Evolutionary conservation across 1,139 yeast species (phyloP).

Genomic region (Candida dubliniensis): DNA sequence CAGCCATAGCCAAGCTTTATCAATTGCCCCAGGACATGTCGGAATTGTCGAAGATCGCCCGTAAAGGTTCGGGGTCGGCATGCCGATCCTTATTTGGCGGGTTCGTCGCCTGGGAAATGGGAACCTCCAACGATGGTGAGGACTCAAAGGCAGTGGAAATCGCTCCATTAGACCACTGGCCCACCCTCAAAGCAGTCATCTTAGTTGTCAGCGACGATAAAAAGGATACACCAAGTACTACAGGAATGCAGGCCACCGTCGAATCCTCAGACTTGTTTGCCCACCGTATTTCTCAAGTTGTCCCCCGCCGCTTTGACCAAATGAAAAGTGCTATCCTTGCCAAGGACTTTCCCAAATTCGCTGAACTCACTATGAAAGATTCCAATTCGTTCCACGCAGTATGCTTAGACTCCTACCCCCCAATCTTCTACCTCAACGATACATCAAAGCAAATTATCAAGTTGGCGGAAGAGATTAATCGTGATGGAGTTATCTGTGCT

Average conservation of each 20-base stretch:
- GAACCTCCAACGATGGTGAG: conserved; percentile 63
- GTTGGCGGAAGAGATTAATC: conserved; percentile 75
- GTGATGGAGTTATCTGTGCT: conserved; percentile 77
- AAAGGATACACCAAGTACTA: conserved; percentile 91
- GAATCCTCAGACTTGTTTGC: conserved; percentile 82
- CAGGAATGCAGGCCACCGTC: conserved; percentile 96
- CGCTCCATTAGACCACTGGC: conserved; percentile 87
- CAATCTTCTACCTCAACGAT: conserved; percentile 92
- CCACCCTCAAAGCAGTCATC: conserved; percentile 86
- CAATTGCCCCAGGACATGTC: conserved; percentile 78
- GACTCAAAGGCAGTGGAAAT: conserved; percentile 94
- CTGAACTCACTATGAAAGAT: conserved; percentile 90
- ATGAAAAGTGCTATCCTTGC: conserved; percentile 76
- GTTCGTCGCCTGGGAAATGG: conserved; percentile 99
- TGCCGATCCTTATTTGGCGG: conserved; percentile 97
- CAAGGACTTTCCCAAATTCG: conserved; percentile 77
- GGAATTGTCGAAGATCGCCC: conserved; percentile 87
- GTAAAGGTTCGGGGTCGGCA: conserved; percentile 98
- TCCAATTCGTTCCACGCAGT: conserved; percentile 97
- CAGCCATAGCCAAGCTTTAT: conserved; percentile 80
- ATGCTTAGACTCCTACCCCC: conserved; percentile 92
- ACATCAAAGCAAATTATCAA: conserved; percentile 88
- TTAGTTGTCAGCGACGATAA: conserved; percentile 90
- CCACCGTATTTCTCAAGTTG: conserved; percentile 74
- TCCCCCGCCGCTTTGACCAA: conserved; percentile 76